Conservation (phyloP, 2,329 filamentous ascomycete genomes). For the Neofusicoccum cordaticola region DNA sequence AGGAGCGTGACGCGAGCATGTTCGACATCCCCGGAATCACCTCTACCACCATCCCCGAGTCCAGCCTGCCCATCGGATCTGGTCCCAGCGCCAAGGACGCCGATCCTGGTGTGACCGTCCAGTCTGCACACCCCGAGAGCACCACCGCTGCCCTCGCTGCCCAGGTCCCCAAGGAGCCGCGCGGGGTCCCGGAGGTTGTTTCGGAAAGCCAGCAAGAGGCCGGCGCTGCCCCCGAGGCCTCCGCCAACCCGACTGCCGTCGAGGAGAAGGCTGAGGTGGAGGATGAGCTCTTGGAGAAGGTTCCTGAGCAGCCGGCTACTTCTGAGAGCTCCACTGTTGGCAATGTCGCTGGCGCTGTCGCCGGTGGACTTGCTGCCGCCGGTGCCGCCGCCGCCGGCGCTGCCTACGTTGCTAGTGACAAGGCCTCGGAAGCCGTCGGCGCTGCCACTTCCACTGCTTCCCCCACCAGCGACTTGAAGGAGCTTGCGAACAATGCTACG, state of each 20-base stretch:
- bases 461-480: constrained; percentile 2
- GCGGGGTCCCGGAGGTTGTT: constrained; percentile 57
- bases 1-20: constrained; percentile 44
- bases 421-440: constrained; percentile 28
- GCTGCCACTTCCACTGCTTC: constrained; percentile 28
- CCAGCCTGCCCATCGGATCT: constrained; percentile 67
- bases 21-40: constrained; percentile 50
- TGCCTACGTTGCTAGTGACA: constrained; percentile 36
- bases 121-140: constrained; percentile 43
- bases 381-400: constrained; percentile 40
- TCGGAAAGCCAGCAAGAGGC: constrained; percentile 70
- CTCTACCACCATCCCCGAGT: constrained; percentile 74
- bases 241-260: constrained; percentile 63
- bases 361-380: constrained; percentile 40
- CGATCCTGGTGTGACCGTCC: constrained; percentile 41
- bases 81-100: constrained; percentile 29
- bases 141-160: constrained; percentile 48
- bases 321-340: constrained; percentile 42
- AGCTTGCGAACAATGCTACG: constrained; percentile 4
- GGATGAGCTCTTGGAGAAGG: constrained; percentile 66
- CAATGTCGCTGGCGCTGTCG: constrained; percentile 47
- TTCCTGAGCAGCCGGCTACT: constrained; percentile 58
- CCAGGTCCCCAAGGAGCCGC: constrained; percentile 45
- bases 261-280: constrained; percentile 70
- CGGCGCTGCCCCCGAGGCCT: constrained; percentile 63